These are phyloP conservation scores for Picea glauca DNA, from an alignment of 75 land plant genomes.

Conservation along the genomic window DNA sequence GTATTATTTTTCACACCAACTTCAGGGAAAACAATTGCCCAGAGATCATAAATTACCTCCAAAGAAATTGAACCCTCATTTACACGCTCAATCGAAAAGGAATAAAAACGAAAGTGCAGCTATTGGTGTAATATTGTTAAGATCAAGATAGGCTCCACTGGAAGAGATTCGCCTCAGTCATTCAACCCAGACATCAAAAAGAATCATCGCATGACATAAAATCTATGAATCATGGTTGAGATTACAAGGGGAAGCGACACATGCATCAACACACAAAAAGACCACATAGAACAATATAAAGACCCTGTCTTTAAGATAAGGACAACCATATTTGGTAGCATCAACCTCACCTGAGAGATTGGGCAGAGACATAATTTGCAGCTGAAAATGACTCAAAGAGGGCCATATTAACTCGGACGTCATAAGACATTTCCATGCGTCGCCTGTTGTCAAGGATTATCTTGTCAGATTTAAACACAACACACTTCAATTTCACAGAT, in stretches of 20 bases:
- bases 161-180: neutral
- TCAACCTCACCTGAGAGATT: constrained; percentile 59
- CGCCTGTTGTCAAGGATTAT: constrained; percentile 25
- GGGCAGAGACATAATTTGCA: constrained; percentile 77
- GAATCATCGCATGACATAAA: neutral
- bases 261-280: neutral
- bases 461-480: constrained; percentile 4
- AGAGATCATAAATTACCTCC: neutral
- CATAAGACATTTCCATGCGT: constrained; percentile 40
- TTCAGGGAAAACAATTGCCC: neutral
- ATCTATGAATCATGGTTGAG: neutral
- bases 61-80: neutral
- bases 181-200: neutral
- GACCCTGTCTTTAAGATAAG: neutral
- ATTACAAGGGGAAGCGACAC: neutral
- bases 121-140: no score
- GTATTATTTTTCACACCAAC: neutral
- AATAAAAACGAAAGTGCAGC: neutral
- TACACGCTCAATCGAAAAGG: neutral
- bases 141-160: no score
- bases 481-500: neutral
- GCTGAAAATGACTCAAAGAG: constrained; percentile 66
- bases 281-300: neutral
- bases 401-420: constrained; percentile 58
- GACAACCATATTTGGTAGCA: neutral